Conservation (phyloP, 2,329 filamentous ascomycete species). For the Pseudocercospora fijiensis region DNA sequence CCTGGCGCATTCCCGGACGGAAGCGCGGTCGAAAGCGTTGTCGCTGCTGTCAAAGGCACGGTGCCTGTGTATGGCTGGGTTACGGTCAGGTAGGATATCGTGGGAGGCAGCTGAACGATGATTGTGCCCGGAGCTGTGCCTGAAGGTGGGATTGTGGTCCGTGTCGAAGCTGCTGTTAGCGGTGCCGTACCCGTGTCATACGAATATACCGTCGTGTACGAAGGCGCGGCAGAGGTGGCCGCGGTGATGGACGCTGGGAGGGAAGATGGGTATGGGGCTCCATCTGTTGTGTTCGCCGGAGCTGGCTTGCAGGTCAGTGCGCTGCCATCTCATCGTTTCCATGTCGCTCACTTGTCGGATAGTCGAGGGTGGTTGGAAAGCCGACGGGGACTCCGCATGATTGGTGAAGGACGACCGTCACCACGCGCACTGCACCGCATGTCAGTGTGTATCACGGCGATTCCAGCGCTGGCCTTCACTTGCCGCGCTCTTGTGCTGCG, state of each 20-base stretch:
- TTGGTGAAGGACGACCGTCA: conserved; percentile 20
- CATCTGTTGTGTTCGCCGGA: background rate
- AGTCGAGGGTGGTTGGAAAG: conserved; percentile 18
- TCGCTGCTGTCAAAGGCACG: conserved; percentile 43
- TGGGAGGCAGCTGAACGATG: background rate
- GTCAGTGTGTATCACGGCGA: conserved; percentile 1
- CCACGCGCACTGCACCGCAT: conserved; percentile 14
- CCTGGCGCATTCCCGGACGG: background rate
- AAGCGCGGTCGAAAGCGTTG: background rate
- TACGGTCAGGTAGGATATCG: conserved; percentile 71
- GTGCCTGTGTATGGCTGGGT: conserved; percentile 79
- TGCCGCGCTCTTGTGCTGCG: conserved; percentile 10
- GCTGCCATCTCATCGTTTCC: background rate
- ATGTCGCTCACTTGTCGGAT: background rate
- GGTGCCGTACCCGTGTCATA: background rate
- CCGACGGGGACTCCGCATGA: conserved; percentile 15
- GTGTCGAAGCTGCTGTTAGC: conserved; percentile 4
- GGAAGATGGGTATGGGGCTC: background rate
- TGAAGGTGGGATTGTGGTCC: conserved; percentile 7
- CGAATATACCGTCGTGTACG: conserved; percentile 1
- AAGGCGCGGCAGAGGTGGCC: background rate
- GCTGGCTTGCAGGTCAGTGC: background rate
- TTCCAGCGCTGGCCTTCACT: background rate
- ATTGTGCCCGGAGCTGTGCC: conserved; percentile 5
- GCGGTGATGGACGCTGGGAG: background rate